These are phyloP conservation scores for Dendrobium officinale DNA, from an alignment of 106 monocot genomes.

Conservation along the genomic window DNA sequence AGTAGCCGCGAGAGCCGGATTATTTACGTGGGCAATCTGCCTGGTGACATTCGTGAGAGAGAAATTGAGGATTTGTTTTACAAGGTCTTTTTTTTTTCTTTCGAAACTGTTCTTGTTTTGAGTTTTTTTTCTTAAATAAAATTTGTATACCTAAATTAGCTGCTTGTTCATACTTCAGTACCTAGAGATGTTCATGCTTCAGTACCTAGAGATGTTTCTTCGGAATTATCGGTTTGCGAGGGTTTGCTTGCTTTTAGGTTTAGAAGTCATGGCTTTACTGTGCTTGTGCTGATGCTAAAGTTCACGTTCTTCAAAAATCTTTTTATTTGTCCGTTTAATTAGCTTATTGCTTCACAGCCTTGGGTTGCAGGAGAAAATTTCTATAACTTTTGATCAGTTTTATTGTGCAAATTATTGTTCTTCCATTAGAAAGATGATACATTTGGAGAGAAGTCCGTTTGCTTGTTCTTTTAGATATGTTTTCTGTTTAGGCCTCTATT, in stretches of 20 bases:
- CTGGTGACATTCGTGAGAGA: conserved; percentile 35
- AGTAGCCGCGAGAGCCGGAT: conserved; percentile 31
- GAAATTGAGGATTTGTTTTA: conserved; percentile 46
- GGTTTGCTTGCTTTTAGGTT: background rate
- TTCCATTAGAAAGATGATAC: background rate
- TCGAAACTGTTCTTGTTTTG: background rate
- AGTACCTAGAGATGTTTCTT: background rate
- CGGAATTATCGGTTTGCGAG: background rate
- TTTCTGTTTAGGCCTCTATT: no score
- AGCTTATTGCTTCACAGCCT: no score
- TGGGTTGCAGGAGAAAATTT: no score
- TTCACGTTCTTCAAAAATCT: background rate
- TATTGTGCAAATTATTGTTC: background rate
- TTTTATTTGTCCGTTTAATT: background rate
- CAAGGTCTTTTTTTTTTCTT: conserved; percentile 19
- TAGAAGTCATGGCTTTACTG: background rate
- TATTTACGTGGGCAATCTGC: conserved; percentile 40
- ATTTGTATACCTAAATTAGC: background rate
- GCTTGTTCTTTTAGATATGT: no score
- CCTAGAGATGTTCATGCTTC: background rate
- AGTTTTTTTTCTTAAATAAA: background rate
- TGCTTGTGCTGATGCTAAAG: background rate
- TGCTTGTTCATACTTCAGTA: background rate
- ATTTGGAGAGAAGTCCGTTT: background rate
- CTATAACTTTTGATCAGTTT: background rate